A percentile compares a stretch with the other conserved stretches of the same genome.
Conservation (phyloP, 495 filamentous ascomycete genomes). For the Lophiotrema nucula region DNA sequence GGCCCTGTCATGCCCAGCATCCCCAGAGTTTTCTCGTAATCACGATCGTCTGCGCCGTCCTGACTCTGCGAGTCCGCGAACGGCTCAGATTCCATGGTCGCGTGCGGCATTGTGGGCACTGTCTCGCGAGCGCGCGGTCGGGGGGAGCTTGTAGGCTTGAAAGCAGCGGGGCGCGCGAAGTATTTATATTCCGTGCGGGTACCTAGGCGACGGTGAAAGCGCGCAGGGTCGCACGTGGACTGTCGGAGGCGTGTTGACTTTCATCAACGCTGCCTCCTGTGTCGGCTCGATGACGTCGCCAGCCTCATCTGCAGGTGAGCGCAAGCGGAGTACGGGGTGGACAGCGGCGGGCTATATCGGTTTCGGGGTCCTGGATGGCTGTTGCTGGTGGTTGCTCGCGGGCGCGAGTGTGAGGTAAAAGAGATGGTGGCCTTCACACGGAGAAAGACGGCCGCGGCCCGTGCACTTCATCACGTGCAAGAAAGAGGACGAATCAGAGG, state of each 20-base stretch:
- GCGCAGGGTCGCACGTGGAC: not conserved
- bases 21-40: too few species aligned
- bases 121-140: not conserved
- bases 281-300: not conserved
- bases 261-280: not conserved
- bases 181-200: not conserved
- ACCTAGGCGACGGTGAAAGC: not conserved
- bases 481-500: too few species aligned
- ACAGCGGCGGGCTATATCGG: not conserved
- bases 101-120: conserved; percentile 20
- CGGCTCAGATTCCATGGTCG: too few species aligned
- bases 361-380: not conserved
- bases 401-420: conserved; percentile 8
- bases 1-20: too few species aligned
- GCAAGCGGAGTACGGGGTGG: not conserved
- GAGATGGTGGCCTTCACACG: too few species aligned
- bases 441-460: too few species aligned
- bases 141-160: not conserved
- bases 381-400: conserved; percentile 1
- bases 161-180: too few species aligned
- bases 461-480: too few species aligned
- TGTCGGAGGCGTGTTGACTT: not conserved
- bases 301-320: not conserved
- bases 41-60: too few species aligned
- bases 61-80: too few species aligned